A percentile compares a stretch with the other conserved stretches of the same genome.
phyloP scores from a whole-genome alignment of 768 basidiomycete species.

The Panellus pusillus region DNA sequence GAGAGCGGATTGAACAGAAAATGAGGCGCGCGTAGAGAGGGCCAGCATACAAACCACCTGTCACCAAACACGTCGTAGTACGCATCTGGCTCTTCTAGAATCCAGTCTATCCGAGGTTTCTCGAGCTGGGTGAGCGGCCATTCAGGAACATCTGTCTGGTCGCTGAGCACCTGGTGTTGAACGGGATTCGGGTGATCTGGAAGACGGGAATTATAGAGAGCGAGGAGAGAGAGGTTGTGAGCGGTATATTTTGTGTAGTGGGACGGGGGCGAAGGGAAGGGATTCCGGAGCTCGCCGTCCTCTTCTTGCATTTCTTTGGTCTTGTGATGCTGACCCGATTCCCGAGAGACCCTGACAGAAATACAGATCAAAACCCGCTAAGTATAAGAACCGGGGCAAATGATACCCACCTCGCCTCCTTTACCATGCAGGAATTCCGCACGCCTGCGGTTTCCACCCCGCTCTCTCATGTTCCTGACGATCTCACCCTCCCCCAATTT shows the following conservation, averaged over 20 bases:
- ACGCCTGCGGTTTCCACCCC: constrained; percentile 15
- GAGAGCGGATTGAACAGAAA: constrained; percentile 13
- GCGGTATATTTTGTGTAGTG: constrained; percentile 78
- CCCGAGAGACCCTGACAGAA: too few species aligned
- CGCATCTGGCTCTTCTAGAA: constrained; percentile 73
- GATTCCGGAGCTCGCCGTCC: constrained; percentile 76
- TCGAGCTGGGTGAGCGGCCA: constrained; percentile 78
- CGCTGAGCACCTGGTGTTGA: constrained; percentile 65
- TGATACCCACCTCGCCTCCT: constrained; percentile 9
- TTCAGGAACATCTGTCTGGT: constrained; percentile 73
- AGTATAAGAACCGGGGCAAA: neutral
- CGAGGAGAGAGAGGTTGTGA: constrained; percentile 70
- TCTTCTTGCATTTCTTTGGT: constrained; percentile 55
- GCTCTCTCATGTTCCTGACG: constrained; percentile 54
- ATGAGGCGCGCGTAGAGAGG: constrained; percentile 6
- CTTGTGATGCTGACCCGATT: too few species aligned
- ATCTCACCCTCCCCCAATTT: constrained; percentile 68
- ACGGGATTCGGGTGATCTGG: constrained; percentile 43
- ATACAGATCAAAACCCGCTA: constrained; percentile 24
- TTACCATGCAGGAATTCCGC: constrained; percentile 16
- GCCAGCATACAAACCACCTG: constrained; percentile 75
- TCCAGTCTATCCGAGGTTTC: constrained; percentile 89
- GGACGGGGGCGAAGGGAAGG: constrained; percentile 87
- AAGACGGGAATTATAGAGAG: constrained; percentile 57
- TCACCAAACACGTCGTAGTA: constrained; percentile 86